Percentiles rank a stretch among this genome's conserved stretches.
phyloP scores from a whole-genome alignment of 768 basidiomycete species.

The Podaxis sp. region DNA sequence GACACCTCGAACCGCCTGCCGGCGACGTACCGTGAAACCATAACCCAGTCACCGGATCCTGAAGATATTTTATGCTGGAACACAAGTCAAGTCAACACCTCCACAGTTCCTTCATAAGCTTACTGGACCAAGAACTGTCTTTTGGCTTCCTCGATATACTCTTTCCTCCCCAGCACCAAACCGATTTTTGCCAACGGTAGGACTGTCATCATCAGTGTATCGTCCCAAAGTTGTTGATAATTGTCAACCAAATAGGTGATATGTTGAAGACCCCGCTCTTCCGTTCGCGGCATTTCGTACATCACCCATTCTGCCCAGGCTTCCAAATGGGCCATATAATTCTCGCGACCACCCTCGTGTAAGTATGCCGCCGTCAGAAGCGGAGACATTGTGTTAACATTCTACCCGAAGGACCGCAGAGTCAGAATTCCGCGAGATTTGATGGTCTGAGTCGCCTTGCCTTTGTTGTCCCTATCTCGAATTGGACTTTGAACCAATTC shows the following conservation, averaged over 20 bases:
- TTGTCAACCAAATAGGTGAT: constrained; percentile 42
- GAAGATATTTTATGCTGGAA: constrained; percentile 41
- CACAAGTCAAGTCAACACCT: background rate
- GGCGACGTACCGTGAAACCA: constrained; percentile 44
- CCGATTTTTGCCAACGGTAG: constrained; percentile 57
- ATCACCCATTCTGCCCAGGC: constrained; percentile 55
- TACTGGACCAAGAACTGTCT: constrained; percentile 49
- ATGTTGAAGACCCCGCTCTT: constrained; percentile 47
- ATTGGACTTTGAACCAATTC: constrained; percentile 49
- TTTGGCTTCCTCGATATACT: constrained; percentile 55
- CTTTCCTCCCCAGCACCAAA: constrained; percentile 43
- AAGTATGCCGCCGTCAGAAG: constrained; percentile 44
- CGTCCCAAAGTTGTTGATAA: constrained; percentile 52
- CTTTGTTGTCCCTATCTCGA: constrained; percentile 49
- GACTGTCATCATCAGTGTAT: constrained; percentile 58
- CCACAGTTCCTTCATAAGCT: constrained; percentile 13
- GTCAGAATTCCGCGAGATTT: background rate
- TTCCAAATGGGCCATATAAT: constrained; percentile 38
- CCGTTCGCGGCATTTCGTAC: constrained; percentile 43
- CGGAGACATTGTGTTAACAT: constrained; percentile 58
- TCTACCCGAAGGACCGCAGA: constrained; percentile 26
- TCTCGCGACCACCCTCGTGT: constrained; percentile 32
- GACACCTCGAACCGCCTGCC: background rate
- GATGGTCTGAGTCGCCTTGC: constrained; percentile 19
- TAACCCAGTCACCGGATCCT: constrained; percentile 40